Percentiles rank a stretch among this genome's conserved stretches.
These are phyloP conservation scores for Penicillium odoratum DNA, from an alignment of 495 filamentous ascomycete species.

Conservation along the genomic window DNA sequence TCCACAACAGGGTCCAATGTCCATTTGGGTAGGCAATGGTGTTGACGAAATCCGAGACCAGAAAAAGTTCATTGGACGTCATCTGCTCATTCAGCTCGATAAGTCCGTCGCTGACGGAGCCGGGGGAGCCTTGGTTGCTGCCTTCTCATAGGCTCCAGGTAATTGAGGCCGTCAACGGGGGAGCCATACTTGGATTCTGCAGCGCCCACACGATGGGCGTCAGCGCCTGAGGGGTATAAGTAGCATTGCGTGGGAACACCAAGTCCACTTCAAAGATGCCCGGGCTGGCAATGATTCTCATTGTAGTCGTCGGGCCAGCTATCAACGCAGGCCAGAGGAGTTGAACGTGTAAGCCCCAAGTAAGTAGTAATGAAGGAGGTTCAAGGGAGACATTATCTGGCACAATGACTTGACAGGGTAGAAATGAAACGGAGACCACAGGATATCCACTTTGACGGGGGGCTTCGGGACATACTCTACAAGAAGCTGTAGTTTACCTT, in stretches of 20 bases:
- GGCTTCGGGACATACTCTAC: background rate
- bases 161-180: background rate
- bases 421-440: background rate
- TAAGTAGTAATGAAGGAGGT: background rate
- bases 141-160: conserved; percentile 6
- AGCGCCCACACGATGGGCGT: conserved; percentile 1
- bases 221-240: conserved; percentile 3
- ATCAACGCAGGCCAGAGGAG: background rate
- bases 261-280: conserved; percentile 7
- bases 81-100: background rate
- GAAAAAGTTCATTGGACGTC: background rate
- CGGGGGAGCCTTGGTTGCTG: background rate
- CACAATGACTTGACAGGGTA: background rate
- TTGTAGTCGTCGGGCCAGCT: background rate
- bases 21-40: conserved; percentile 5
- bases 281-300: background rate
- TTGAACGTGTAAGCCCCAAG: conserved; percentile 1
- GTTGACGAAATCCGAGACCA: background rate
- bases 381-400: background rate
- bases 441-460: conserved; percentile 1
- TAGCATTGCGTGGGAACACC: conserved; percentile 8
- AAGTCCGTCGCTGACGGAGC: background rate
- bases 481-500: background rate
- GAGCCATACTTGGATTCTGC: conserved; percentile 1
- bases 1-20: background rate